Evolutionary conservation across 1,284 basidiomycete genomes (phyloP), one percentile per base, ranked within the genome.

Genomic region (Tylopilus sp.): DNA sequence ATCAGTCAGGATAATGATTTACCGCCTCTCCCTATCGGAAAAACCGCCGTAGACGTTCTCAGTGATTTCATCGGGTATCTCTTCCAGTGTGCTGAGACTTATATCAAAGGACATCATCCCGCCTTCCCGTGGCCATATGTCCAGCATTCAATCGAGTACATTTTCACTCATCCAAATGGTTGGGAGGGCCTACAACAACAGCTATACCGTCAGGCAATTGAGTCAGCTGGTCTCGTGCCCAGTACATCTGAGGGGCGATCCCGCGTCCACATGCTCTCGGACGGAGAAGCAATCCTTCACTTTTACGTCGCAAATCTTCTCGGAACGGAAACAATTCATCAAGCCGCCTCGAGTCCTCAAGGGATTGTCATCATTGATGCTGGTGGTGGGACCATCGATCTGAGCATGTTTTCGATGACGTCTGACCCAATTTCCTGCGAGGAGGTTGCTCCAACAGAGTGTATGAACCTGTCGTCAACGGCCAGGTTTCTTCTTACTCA

Each of bases 391-490:
- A 45, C 41, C 4, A 42, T 64, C 21, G 34, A 50, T 27, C 17
- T 57, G 33, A 64, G 54, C 34, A 31, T 48, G 34, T 64, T 37
- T 35, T 64, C 54, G 54, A 39, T 57, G 10, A 42, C 23, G 31
- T 34, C 13, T 6, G 3, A 63, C 25, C 62, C 62, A 6, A 55
- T 37, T 8, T 45, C 33, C 6, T 64, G 17, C 21, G 23, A 56
- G 27, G 63, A 64, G 27, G 21, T 65, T 35, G 64, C 57, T 2
- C 39, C 57, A 6, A 57, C 64, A 10, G 58, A 65, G 12, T 65
- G 64, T 65, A 61, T n/a, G 57, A n/a, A 12, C 3, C 10, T 25
- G 8, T 39, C 8, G 23, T 6, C 6, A 6, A 52, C 29, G 3
- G 5, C 29, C 19, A 9, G 29, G 7, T 31, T 5, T 42, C 9